These are phyloP conservation scores for Ormosia semicastrata DNA, from an alignment of 306 rosid species.

Conservation along the genomic window DNA sequence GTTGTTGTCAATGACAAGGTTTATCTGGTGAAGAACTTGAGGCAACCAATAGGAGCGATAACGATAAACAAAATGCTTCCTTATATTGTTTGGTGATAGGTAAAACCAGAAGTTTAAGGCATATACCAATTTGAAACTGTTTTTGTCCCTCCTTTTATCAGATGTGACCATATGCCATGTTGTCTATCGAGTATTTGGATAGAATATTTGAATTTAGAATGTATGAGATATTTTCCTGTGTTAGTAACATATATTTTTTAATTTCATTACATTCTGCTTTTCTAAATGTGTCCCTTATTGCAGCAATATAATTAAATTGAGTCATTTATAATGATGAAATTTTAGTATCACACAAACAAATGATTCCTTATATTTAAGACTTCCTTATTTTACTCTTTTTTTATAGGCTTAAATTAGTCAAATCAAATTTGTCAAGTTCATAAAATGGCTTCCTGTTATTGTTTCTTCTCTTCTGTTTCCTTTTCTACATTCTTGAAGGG, in stretches of 20 bases:
- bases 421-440: too few relatives aligned
- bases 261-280: background rate
- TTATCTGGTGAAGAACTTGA: background rate
- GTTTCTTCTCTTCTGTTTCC: too few relatives aligned
- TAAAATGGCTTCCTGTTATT: too few relatives aligned
- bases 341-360: too few relatives aligned
- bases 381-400: too few relatives aligned
- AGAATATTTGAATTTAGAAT: background rate
- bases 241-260: too few relatives aligned
- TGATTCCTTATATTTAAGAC: too few relatives aligned
- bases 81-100: background rate
- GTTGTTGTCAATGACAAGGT: background rate
- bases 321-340: too few relatives aligned
- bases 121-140: too few relatives aligned
- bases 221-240: background rate
- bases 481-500: too few relatives aligned
- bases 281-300: conserved; percentile 12
- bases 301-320: too few relatives aligned
- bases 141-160: background rate
- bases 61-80: background rate
- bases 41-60: background rate
- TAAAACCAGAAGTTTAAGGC: background rate
- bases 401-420: too few relatives aligned
- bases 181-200: background rate
- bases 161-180: background rate